Evolutionary conservation across 2,329 filamentous ascomycete species (phyloP).

Genomic region (Calonectria honghensis): DNA sequence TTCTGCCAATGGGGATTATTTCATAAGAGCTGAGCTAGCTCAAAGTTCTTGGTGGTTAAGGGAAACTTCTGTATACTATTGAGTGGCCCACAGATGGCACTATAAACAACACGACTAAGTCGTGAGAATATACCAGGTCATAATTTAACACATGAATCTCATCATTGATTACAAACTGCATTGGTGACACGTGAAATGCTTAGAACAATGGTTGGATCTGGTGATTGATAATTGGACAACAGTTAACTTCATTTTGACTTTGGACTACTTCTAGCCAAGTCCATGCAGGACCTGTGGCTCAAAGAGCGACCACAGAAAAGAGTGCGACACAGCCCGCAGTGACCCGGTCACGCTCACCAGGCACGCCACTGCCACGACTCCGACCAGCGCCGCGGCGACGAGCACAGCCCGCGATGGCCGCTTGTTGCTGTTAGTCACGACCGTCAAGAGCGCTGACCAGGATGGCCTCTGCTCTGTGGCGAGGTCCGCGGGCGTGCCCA

Average conservation of each 20-base stretch:
- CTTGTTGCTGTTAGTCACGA: slow-evolving; percentile 32
- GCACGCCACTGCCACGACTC: slow-evolving; percentile 44
- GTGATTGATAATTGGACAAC: not conserved
- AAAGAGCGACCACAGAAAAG: slow-evolving; percentile 47
- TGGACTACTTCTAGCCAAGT: slow-evolving; percentile 35
- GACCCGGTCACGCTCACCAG: slow-evolving; percentile 44
- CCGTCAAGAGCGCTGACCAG: slow-evolving; percentile 15
- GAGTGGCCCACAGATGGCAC: not conserved
- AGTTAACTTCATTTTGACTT: not conserved
- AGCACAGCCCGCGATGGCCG: slow-evolving; percentile 47
- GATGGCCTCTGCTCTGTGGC: slow-evolving; percentile 22
- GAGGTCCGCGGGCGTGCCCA: slow-evolving; percentile 51
- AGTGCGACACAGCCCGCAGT: slow-evolving; percentile 44
- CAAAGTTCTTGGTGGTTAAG: not conserved
- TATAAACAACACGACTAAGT: not conserved
- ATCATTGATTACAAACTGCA: not conserved
- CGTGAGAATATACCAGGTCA: slow-evolving; percentile 17
- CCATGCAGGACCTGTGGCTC: slow-evolving; percentile 47
- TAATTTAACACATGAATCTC: slow-evolving; percentile 7
- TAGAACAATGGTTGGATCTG: not conserved
- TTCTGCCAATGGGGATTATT: not conserved
- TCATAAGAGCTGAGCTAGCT: not conserved
- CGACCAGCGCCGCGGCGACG: slow-evolving; percentile 40
- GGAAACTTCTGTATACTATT: slow-evolving; percentile 29
- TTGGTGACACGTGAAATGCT: slow-evolving; percentile 3